These are phyloP conservation scores for Aspergillus asperescens DNA, from an alignment of 495 filamentous ascomycete genomes.

Conservation along the genomic window DNA sequence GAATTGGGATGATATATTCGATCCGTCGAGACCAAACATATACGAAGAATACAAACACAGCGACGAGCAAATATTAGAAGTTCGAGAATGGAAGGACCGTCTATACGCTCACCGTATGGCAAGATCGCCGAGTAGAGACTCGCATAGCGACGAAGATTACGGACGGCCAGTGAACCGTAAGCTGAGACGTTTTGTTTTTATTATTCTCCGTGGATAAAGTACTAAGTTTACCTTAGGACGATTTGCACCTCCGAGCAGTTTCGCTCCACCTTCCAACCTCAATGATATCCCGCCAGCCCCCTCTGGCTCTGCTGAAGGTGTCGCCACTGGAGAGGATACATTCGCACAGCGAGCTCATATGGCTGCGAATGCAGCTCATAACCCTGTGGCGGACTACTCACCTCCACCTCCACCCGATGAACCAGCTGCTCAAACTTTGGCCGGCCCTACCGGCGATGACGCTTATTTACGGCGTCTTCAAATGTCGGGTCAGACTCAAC, in stretches of 20 bases:
- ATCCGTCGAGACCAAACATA: slow-evolving; percentile 75
- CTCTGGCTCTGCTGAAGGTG: slow-evolving; percentile 42
- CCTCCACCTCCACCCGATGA: slow-evolving; percentile 38
- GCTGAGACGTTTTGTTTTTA: slow-evolving; percentile 17
- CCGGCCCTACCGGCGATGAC: slow-evolving; percentile 61
- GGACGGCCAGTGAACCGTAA: slow-evolving; percentile 49
- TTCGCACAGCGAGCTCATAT: slow-evolving; percentile 60
- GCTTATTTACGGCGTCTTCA: slow-evolving; percentile 60
- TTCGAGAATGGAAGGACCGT: slow-evolving; percentile 82
- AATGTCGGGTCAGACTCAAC: slow-evolving; percentile 28
- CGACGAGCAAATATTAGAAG: slow-evolving; percentile 74
- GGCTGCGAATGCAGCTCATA: slow-evolving; percentile 17
- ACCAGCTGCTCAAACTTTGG: slow-evolving; percentile 33
- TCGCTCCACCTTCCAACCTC: slow-evolving; percentile 63
- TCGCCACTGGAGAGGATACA: slow-evolving; percentile 64
- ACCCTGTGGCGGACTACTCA: slow-evolving; percentile 14
- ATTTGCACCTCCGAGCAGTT: slow-evolving; percentile 68
- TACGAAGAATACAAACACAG: slow-evolving; percentile 83
- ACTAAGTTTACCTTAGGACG: slow-evolving; percentile 41
- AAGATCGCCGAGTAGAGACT: slow-evolving; percentile 47
- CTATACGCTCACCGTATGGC: slow-evolving; percentile 71
- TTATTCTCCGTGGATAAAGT: background rate
- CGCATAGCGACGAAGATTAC: slow-evolving; percentile 53
- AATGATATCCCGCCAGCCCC: slow-evolving; percentile 35
- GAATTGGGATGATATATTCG: slow-evolving; percentile 93